These are phyloP conservation scores for Ceratocystis albifundus DNA, from an alignment of 2,329 filamentous ascomycete genomes.

Conservation along the genomic window DNA sequence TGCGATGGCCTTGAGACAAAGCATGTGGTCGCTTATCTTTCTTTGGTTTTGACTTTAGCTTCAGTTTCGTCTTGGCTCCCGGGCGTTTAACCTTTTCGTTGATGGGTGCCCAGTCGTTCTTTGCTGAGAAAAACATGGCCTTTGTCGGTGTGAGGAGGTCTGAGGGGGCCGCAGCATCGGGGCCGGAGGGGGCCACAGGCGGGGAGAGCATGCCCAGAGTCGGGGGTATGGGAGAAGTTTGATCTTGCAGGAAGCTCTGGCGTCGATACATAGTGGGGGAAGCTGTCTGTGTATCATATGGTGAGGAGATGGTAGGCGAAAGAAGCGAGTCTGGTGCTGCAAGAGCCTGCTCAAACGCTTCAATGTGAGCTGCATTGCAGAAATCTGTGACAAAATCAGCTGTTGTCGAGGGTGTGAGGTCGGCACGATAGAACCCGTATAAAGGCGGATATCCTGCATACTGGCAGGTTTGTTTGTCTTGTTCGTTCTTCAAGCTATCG, in stretches of 20 bases:
- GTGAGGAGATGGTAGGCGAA: conserved; percentile 42
- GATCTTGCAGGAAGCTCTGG: neutral
- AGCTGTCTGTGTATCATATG: conserved; percentile 29
- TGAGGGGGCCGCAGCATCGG: conserved; percentile 22
- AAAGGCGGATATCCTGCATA: conserved; percentile 23
- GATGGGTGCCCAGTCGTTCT: conserved; percentile 92
- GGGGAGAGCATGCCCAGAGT: conserved; percentile 30
- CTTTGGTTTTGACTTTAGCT: conserved; percentile 25
- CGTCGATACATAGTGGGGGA: conserved; percentile 27
- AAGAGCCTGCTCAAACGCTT: conserved; percentile 69
- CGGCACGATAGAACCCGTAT: conserved; percentile 50
- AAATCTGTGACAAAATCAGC: conserved; percentile 78
- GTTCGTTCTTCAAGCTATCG: neutral
- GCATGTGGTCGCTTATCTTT: conserved; percentile 28
- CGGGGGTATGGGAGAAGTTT: conserved; percentile 14
- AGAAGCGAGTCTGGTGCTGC: conserved; percentile 67
- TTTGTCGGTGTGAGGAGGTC: conserved; percentile 27
- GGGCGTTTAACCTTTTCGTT: conserved; percentile 51
- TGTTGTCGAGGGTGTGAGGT: conserved; percentile 56
- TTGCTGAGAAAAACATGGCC: conserved; percentile 64
- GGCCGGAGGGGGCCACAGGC: conserved; percentile 29
- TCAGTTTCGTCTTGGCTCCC: conserved; percentile 27
- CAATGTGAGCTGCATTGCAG: conserved; percentile 57
- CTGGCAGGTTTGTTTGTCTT: neutral
- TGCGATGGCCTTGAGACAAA: conserved; percentile 42